Percentiles rank a stretch among this genome's conserved stretches.
These are phyloP conservation scores for Rhizopus arrhizus DNA, from an alignment of 371 early-diverging fungal species.

Conservation along the genomic window DNA sequence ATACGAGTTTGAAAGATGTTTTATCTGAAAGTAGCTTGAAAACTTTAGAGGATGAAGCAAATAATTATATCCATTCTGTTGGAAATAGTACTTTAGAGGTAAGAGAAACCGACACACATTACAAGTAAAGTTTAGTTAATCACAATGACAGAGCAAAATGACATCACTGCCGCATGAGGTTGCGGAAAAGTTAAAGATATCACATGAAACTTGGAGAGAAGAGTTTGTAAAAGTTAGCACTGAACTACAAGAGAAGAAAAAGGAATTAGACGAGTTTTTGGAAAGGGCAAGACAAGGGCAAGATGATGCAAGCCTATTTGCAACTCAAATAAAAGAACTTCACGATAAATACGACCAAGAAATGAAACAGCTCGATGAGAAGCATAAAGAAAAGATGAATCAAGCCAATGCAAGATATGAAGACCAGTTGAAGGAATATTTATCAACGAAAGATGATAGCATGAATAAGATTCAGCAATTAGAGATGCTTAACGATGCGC, in stretches of 20 bases:
- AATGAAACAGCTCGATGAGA: slow-evolving; percentile 6
- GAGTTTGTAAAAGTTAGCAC: slow-evolving; percentile 27
- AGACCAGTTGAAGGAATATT: slow-evolving; percentile 9
- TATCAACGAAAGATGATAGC: slow-evolving; percentile 2
- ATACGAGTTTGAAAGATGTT: slow-evolving; percentile 13
- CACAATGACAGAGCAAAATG: slow-evolving; percentile 13
- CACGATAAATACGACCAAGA: slow-evolving; percentile 8
- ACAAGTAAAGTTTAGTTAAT: too few species aligned
- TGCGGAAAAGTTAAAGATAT: slow-evolving; percentile 35
- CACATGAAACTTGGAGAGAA: slow-evolving; percentile 40
- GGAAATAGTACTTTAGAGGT: slow-evolving; percentile 20
- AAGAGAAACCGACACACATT: background rate
- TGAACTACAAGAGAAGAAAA: slow-evolving; percentile 35
- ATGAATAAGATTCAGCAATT: slow-evolving; percentile 5
- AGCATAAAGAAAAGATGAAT: slow-evolving; percentile 2
- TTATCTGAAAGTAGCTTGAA: slow-evolving; percentile 35
- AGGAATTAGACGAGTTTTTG: background rate
- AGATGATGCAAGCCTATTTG: slow-evolving; percentile 1
- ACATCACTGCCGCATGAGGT: slow-evolving; percentile 40
- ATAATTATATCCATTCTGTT: slow-evolving; percentile 33
- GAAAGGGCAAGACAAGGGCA: slow-evolving; percentile 8
- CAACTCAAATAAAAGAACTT: slow-evolving; percentile 1
- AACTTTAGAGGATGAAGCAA: slow-evolving; percentile 40
- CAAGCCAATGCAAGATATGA: background rate
- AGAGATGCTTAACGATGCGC: slow-evolving; percentile 9